Base-by-base conservation (phyloP, 352 stramenopile genomes). In the Globisporangium canariense region DNA sequence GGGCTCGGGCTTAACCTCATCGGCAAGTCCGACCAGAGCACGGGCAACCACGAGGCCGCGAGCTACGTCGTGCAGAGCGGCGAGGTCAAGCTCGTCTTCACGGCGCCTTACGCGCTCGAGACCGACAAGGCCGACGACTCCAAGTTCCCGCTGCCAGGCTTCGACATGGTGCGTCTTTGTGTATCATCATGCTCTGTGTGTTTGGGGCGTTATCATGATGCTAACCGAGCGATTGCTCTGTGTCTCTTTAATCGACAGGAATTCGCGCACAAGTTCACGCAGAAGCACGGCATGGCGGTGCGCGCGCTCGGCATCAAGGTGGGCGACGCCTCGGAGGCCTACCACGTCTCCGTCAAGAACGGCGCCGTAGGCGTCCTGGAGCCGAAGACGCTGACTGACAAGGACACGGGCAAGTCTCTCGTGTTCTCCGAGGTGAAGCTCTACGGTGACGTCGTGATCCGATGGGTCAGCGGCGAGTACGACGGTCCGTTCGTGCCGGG, bases 371-470 rank as follows among this genome's bases (percentile, higher is more conserved):
- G 71, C 4, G 82, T 93, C 13, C 61, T 86, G 9, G 61, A 72
- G 38, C 88, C 90, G 5, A 76, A 88, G 46, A 76, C 71, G 20
- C 58, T 91, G 30, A 86, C 50, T 28, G 86, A 96, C 73, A 66
- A 73, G 51, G 67, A 71, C 30, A 90, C 74, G n/a, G 73, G 81
- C 58, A 89, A 83, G 69, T 66, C 57, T 16, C 71, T 57, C 1
- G 80, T 75, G 1, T 73, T 97, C 47, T 86, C 89, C 1, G 88
- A 97, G 65, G 84, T 97, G 28, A 81, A 90, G 64, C 67, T 94
- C 8, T 96, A 96, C 67, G 90, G 90, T 0, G 89, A 97, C 59
- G 85, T 95, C 22, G 90, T 97, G 18, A 73, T 97, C 20, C 85
- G 90, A 38, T 97, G 77, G 67, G 68, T 97, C 58, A 96, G 84